Evolutionary conservation across 1,284 basidiomycete genomes (phyloP).

Genomic region (Apiotrichum montevideense): DNA sequence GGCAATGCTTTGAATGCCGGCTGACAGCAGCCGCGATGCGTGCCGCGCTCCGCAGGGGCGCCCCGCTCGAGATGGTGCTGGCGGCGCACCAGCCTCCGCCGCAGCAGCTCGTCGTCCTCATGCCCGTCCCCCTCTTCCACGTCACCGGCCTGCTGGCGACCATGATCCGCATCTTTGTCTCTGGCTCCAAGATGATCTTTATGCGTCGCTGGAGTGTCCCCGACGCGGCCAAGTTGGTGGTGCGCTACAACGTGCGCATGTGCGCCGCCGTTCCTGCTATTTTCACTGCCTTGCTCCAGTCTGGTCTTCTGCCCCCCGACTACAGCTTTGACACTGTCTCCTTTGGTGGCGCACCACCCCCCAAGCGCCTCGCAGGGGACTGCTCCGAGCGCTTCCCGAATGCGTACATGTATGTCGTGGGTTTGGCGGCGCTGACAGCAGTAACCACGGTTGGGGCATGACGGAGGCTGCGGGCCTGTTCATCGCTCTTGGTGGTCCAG

Average conservation of each 20-base stretch:
- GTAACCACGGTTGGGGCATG: slow-evolving; percentile 15
- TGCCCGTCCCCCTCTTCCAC: slow-evolving; percentile 43
- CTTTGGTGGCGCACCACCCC: slow-evolving; percentile 40
- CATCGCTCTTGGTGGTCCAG: slow-evolving; percentile 14
- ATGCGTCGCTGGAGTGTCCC: slow-evolving; percentile 33
- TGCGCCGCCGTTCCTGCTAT: slow-evolving; percentile 35
- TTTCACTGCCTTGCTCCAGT: slow-evolving; percentile 31
- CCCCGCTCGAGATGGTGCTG: slow-evolving; percentile 8
- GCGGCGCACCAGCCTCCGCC: slow-evolving; percentile 14
- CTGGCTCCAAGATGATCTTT: slow-evolving; percentile 35
- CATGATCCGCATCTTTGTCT: slow-evolving; percentile 24
- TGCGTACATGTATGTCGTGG: slow-evolving; percentile 3
- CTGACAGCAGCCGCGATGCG: slow-evolving; percentile 15
- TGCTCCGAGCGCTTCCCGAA: slow-evolving; percentile 29
- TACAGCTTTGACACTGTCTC: slow-evolving; percentile 30
- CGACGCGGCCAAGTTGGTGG: slow-evolving; percentile 28
- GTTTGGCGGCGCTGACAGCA: background rate
- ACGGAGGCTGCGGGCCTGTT: slow-evolving; percentile 8
- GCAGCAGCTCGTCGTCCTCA: slow-evolving; percentile 11
- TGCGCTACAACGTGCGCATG: slow-evolving; percentile 22
- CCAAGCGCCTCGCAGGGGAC: slow-evolving; percentile 30
- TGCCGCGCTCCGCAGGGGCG: slow-evolving; percentile 31
- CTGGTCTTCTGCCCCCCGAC: slow-evolving; percentile 20
- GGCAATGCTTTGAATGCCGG: too few relatives aligned
- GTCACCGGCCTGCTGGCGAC: slow-evolving; percentile 39